These are phyloP conservation scores for Grosmannia clavigera DNA, from an alignment of 2,329 filamentous ascomycete species.

Conservation along the genomic window DNA sequence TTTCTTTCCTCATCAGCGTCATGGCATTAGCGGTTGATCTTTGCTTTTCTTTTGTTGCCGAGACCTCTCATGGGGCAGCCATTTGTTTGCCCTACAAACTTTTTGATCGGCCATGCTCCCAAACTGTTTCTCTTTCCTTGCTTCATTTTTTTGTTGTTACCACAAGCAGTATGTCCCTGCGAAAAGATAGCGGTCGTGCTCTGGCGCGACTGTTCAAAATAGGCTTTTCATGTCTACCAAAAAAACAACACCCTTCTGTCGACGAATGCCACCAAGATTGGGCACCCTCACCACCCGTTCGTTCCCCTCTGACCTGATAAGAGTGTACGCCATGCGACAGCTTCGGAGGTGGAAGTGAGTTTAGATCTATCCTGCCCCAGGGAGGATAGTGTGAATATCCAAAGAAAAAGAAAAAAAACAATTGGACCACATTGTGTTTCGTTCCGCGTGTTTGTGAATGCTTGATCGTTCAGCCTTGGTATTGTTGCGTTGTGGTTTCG, in stretches of 20 bases:
- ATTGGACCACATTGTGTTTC: neutral
- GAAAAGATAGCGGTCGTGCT: conserved; percentile 3
- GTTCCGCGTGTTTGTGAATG: neutral
- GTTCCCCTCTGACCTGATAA: neutral
- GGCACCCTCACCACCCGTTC: neutral
- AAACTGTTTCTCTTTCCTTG: neutral
- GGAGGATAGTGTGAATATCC: conserved; percentile 3
- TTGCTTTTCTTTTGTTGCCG: conserved; percentile 12
- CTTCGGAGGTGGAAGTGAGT: neutral
- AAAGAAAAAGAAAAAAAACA: neutral
- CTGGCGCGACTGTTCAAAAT: neutral
- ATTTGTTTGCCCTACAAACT: neutral
- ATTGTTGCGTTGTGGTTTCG: neutral
- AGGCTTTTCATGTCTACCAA: conserved; percentile 5
- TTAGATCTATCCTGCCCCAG: neutral
- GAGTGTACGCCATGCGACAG: neutral
- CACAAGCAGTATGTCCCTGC: neutral
- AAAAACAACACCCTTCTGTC: conserved; percentile 3
- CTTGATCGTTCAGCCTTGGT: neutral
- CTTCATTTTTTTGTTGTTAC: conserved; percentile 1
- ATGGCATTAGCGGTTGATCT: conserved; percentile 34
- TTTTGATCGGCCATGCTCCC: neutral
- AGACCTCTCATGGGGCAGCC: neutral
- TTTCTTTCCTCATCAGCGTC: conserved; percentile 23
- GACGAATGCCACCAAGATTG: neutral